These are phyloP conservation scores for Diplodia intermedia DNA, from an alignment of 2,329 filamentous ascomycete genomes.

Conservation along the genomic window DNA sequence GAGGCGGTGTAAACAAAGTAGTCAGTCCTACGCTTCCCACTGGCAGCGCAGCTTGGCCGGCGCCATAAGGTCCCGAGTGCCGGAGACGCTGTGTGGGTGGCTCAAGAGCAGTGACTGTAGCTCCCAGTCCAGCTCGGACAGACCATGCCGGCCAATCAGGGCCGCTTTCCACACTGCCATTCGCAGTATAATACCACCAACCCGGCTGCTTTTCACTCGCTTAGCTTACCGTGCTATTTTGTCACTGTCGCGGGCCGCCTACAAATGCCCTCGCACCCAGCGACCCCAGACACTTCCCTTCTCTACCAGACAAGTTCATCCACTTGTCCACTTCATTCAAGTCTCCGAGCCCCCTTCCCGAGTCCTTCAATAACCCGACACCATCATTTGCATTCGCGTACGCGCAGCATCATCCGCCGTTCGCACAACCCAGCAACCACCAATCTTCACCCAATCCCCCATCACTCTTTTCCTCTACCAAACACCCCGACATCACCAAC, in stretches of 20 bases:
- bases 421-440: background rate
- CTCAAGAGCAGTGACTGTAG: background rate
- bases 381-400: background rate
- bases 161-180: background rate
- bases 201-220: background rate
- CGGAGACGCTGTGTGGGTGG: background rate
- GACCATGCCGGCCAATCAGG: background rate
- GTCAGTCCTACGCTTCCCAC: background rate
- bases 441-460: background rate
- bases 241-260: background rate
- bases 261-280: background rate
- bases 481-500: background rate
- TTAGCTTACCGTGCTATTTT: background rate
- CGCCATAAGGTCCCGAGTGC: background rate
- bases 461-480: background rate
- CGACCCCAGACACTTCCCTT: background rate
- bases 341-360: background rate
- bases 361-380: background rate
- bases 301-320: background rate
- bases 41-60: background rate
- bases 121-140: background rate
- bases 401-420: background rate
- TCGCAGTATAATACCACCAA: background rate
- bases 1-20: background rate
- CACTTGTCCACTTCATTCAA: background rate